Conservation (phyloP, 805 yeast species). For the Nakazawaea wyomingensis region DNA sequence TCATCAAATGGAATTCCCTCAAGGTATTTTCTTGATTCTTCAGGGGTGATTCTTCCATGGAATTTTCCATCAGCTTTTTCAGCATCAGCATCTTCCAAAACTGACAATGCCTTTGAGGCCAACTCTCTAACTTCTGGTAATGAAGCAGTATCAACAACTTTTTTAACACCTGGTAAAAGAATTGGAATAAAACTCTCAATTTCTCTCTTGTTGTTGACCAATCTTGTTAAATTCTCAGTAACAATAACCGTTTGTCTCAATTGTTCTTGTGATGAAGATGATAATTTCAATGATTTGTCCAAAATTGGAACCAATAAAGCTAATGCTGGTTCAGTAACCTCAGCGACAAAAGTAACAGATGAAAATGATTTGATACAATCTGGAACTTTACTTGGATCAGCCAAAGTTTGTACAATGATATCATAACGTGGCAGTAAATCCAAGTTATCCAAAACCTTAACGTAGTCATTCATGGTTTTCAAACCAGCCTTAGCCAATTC, state of each 20-base stretch:
- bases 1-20: conserved; percentile 28
- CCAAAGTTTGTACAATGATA: conserved; percentile 79
- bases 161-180: conserved; percentile 86
- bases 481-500: conserved; percentile 86
- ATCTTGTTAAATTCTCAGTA: conserved; percentile 89
- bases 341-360: conserved; percentile 95
- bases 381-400: conserved; percentile 85
- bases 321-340: conserved; percentile 94
- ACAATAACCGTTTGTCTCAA: conserved; percentile 95
- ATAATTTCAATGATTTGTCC: conserved; percentile 79
- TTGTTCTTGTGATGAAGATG: conserved; percentile 91
- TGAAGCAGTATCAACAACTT: conserved; percentile 84
- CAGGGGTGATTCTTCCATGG: conserved; percentile 64
- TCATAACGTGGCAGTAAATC: conserved; percentile 86
- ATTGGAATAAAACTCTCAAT: conserved; percentile 83
- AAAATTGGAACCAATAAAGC: conserved; percentile 88
- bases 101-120: conserved; percentile 80
- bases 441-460: conserved; percentile 82
- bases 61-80: conserved; percentile 65
- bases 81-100: conserved; percentile 74
- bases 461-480: conserved; percentile 62
- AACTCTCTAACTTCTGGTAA: conserved; percentile 94
- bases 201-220: conserved; percentile 90
- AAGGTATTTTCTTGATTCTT: conserved; percentile 45
- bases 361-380: conserved; percentile 84